Evolutionary conservation across 2,329 filamentous ascomycete species (phyloP).

Genomic region (Nigrograna mackinnonii): DNA sequence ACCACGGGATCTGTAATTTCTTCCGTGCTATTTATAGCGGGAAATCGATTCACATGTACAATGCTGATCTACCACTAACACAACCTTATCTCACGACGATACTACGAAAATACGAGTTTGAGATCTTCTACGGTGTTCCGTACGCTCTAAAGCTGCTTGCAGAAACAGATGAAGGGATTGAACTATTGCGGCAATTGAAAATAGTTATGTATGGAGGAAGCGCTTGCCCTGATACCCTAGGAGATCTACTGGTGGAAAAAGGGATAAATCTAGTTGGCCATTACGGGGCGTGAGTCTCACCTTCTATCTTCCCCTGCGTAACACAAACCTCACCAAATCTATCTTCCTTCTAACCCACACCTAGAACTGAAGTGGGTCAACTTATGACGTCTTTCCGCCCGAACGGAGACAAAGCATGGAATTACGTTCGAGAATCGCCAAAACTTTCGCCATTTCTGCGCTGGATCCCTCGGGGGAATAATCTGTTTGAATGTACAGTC

Average conservation of each 20-base stretch:
- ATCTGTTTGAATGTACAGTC: conserved; percentile 46
- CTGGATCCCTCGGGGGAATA: conserved; percentile 40
- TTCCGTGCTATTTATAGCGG: conserved; percentile 26
- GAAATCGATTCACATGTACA: conserved; percentile 27
- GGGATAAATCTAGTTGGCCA: conserved; percentile 61
- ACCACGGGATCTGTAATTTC: conserved; percentile 30
- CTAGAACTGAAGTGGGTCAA: conserved; percentile 63
- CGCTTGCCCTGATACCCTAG: conserved; percentile 62
- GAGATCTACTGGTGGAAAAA: conserved; percentile 54
- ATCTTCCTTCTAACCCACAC: too few relatives aligned
- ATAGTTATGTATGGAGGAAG: conserved; percentile 63
- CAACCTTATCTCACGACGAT: conserved; percentile 18
- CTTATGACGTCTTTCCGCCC: conserved; percentile 65
- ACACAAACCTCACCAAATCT: too few relatives aligned
- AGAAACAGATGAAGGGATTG: conserved; percentile 61
- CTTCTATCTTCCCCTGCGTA: too few relatives aligned
- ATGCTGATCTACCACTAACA: conserved; percentile 26
- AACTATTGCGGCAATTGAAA: conserved; percentile 51
- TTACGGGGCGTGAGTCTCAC: conserved; percentile 53
- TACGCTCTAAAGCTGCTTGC: conserved; percentile 67
- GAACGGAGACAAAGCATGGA: conserved; percentile 61
- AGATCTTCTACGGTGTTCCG: conserved; percentile 67
- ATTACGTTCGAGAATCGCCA: conserved; percentile 55
- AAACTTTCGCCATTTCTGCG: conserved; percentile 47
- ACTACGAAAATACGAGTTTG: conserved; percentile 36